These are phyloP conservation scores for Fusarium dimerum DNA, from an alignment of 2,329 filamentous ascomycete genomes.

Conservation along the genomic window DNA sequence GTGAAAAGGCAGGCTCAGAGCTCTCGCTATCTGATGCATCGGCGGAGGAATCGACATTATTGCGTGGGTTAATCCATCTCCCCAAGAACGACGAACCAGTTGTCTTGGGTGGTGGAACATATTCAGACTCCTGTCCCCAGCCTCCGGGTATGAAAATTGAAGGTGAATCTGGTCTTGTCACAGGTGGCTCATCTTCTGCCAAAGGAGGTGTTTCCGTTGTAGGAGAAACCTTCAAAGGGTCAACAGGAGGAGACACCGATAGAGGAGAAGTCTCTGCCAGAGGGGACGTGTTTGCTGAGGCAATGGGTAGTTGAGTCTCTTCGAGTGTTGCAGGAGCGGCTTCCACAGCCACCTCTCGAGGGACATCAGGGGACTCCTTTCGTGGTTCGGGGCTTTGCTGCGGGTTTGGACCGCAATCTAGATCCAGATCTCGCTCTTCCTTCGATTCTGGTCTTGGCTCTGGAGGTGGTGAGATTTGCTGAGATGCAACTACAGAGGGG, in stretches of 20 bases:
- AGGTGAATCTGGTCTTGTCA: slow-evolving; percentile 6
- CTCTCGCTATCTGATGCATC: slow-evolving; percentile 24
- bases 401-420: no score
- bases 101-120: slow-evolving; percentile 11
- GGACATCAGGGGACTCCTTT: not conserved
- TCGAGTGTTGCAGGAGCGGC: not conserved
- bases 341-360: slow-evolving; percentile 1
- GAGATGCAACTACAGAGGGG: slow-evolving; percentile 8
- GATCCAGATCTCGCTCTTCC: not conserved
- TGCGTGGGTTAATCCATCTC: slow-evolving; percentile 9
- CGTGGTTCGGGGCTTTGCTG: no score
- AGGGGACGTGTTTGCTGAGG: no score
- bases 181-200: not conserved
- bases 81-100: slow-evolving; percentile 7
- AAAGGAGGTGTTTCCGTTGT: not conserved
- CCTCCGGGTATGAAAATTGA: slow-evolving; percentile 49
- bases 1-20: slow-evolving; percentile 33
- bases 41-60: slow-evolving; percentile 2
- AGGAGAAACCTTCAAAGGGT: no score
- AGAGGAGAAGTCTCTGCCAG: no score
- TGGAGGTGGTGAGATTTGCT: slow-evolving; percentile 4
- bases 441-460: slow-evolving; percentile 1
- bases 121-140: slow-evolving; percentile 47
- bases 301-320: not conserved
- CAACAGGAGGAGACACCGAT: no score